Percentiles rank a stretch among this genome's conserved stretches.
Conservation (phyloP, 2,329 filamentous ascomycete species). For the Xylariaceae sp. region DNA sequence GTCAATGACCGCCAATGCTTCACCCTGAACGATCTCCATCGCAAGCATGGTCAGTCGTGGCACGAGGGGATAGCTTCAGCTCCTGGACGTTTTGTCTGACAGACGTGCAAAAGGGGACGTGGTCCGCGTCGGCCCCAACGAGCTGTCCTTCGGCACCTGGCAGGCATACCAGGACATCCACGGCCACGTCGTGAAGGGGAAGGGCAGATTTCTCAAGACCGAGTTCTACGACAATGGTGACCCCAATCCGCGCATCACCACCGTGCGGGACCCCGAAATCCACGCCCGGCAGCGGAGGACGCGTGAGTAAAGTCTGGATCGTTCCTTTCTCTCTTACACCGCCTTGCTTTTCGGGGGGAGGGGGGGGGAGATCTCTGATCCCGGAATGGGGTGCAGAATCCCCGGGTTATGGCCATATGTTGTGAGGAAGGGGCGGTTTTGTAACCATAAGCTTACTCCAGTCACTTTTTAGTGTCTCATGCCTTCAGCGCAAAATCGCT, state of each 20-base stretch:
- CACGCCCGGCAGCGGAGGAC: constrained; percentile 12
- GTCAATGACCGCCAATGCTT: constrained; percentile 7
- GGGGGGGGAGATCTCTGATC: too few relatives aligned
- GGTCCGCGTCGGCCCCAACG: constrained; percentile 33
- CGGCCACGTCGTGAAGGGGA: constrained; percentile 18
- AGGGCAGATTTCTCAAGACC: constrained; percentile 4
- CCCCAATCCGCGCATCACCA: constrained; percentile 7
- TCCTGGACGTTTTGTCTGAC: not conserved
- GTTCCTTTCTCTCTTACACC: too few relatives aligned
- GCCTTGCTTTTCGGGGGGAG: too few relatives aligned
- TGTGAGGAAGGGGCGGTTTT: too few relatives aligned
- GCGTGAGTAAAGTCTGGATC: too few relatives aligned
- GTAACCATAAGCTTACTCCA: too few relatives aligned
- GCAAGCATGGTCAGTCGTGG: constrained; percentile 11
- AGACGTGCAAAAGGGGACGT: constrained; percentile 17
- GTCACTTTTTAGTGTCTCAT: too few relatives aligned
- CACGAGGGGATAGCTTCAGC: not conserved
- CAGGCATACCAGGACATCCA: constrained; percentile 30
- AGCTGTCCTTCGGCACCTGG: constrained; percentile 32
- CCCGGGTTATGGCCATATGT: too few relatives aligned
- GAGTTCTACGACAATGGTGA: constrained; percentile 9
- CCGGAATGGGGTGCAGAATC: too few relatives aligned
- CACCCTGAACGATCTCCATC: constrained; percentile 8
- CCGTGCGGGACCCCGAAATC: constrained; percentile 8
- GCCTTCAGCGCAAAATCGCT: constrained; percentile 13